Conservation (phyloP, 2,329 filamentous ascomycete genomes). For the Fusarium beomiforme region DNA sequence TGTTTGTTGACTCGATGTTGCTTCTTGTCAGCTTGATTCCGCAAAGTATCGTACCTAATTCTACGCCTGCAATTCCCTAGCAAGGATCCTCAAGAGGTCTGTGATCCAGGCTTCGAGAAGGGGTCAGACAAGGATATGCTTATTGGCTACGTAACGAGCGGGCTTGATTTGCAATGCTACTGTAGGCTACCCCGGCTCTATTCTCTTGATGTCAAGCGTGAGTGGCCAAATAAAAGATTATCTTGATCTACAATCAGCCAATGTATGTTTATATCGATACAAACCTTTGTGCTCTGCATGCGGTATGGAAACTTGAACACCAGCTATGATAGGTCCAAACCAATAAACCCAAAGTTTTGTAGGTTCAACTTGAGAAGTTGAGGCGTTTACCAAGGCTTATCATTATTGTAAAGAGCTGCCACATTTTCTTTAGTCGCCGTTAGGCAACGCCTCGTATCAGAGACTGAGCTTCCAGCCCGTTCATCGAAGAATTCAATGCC, state of each 20-base stretch:
- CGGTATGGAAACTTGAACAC: constrained; percentile 4
- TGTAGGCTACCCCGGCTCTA: constrained; percentile 19
- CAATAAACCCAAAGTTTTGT: neutral
- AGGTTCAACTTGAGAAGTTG: constrained; percentile 6
- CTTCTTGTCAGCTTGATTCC: constrained; percentile 7
- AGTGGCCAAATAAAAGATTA: constrained; percentile 4
- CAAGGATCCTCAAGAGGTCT: constrained; percentile 20
- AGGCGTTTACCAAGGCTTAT: constrained; percentile 7
- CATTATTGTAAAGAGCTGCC: constrained; percentile 8
- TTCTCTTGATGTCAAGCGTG: neutral
- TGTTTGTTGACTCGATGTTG: neutral
- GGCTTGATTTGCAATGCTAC: constrained; percentile 25
- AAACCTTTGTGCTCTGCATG: constrained; percentile 6
- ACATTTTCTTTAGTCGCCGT: constrained; percentile 21
- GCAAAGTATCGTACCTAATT: constrained; percentile 1
- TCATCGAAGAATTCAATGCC: constrained; percentile 12
- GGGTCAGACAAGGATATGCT: constrained; percentile 16
- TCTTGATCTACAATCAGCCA: constrained; percentile 1
- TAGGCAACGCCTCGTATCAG: constrained; percentile 12
- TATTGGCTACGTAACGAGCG: constrained; percentile 25
- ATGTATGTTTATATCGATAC: constrained; percentile 1
- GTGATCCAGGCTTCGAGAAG: constrained; percentile 28
- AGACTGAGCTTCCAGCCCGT: constrained; percentile 33
- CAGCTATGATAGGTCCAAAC: constrained; percentile 21
- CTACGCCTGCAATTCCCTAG: constrained; percentile 16